Conservation (phyloP, 2,329 filamentous ascomycete species). For the Colletotrichum tofieldiae region DNA sequence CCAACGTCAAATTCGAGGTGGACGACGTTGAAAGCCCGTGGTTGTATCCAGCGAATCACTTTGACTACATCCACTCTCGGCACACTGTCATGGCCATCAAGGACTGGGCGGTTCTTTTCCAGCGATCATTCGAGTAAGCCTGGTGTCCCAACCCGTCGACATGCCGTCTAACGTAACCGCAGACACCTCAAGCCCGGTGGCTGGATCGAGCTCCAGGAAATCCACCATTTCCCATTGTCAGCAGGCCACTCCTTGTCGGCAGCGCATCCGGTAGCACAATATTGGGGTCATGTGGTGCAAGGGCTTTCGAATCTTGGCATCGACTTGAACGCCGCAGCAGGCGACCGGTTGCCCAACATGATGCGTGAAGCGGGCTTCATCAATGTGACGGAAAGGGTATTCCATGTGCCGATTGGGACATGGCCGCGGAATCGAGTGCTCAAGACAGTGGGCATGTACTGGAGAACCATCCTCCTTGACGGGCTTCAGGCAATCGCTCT, state of each 20-base stretch:
- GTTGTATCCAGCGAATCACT: conserved; percentile 68
- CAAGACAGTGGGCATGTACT: conserved; percentile 68
- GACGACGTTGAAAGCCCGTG: conserved; percentile 72
- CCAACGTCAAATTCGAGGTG: conserved; percentile 70
- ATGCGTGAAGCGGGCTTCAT: conserved; percentile 67
- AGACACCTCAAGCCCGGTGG: conserved; percentile 69
- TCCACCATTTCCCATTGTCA: conserved; percentile 64
- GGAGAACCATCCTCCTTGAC: conserved; percentile 65
- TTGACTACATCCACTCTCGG: conserved; percentile 75
- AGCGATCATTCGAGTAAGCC: conserved; percentile 62
- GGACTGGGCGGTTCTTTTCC: conserved; percentile 68
- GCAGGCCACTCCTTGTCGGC: conserved; percentile 57
- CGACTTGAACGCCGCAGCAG: conserved; percentile 62
- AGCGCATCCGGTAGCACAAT: conserved; percentile 61
- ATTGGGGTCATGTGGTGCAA: conserved; percentile 62
- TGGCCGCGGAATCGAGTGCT: conserved; percentile 68
- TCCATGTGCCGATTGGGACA: conserved; percentile 68
- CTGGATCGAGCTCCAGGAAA: conserved; percentile 71
- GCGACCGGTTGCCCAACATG: conserved; percentile 58
- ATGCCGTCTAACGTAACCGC: neutral
- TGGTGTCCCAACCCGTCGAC: neutral
- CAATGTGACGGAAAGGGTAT: conserved; percentile 65
- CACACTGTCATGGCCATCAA: conserved; percentile 70
- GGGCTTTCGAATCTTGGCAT: conserved; percentile 62
- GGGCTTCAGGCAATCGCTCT: conserved; percentile 67